Percentiles rank a stretch among this genome's conserved stretches.
Evolutionary conservation across 352 stramenopile genomes (phyloP).

Genomic region (Globisporangium paroecandrum): DNA sequence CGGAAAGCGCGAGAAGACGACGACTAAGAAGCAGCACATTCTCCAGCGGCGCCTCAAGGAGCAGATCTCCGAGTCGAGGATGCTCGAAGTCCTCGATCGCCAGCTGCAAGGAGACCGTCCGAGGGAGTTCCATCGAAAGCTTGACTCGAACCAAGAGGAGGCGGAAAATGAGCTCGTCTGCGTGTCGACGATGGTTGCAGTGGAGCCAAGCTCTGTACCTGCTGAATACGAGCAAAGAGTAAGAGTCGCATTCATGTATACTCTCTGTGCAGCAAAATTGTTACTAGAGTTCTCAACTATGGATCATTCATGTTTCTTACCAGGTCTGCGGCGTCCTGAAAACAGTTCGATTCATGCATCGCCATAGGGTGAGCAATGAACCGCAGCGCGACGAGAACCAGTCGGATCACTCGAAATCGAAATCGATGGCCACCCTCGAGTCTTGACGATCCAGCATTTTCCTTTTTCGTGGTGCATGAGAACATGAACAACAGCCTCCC

Average conservation of each 20-base stretch:
- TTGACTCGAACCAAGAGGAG: constrained; percentile 33
- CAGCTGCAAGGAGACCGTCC: constrained; percentile 24
- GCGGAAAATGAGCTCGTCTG: constrained; percentile 59
- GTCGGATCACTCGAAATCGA: constrained; percentile 9
- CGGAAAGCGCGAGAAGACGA: constrained; percentile 2
- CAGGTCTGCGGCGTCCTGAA: constrained; percentile 39
- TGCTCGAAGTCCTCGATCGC: constrained; percentile 62
- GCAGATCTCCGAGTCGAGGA: constrained; percentile 65
- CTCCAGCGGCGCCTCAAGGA: constrained; percentile 57
- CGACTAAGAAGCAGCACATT: constrained; percentile 17
- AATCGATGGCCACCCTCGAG: not conserved
- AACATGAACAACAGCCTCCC: not conserved
- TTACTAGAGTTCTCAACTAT: not conserved
- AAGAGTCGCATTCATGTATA: not conserved
- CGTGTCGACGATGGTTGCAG: constrained; percentile 65
- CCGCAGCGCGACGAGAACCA: constrained; percentile 19
- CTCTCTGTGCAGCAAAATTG: too few species aligned
- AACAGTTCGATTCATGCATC: constrained; percentile 38
- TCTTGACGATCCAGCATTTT: not conserved
- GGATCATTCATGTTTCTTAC: not conserved
- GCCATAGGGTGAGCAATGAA: constrained; percentile 21
- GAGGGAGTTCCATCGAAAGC: not conserved
- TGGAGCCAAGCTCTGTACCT: constrained; percentile 17
- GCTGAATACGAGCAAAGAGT: constrained; percentile 33
- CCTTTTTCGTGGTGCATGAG: not conserved